These are phyloP conservation scores for Dichotomopilus funicola DNA, from an alignment of 2,329 filamentous ascomycete genomes.

Conservation along the genomic window DNA sequence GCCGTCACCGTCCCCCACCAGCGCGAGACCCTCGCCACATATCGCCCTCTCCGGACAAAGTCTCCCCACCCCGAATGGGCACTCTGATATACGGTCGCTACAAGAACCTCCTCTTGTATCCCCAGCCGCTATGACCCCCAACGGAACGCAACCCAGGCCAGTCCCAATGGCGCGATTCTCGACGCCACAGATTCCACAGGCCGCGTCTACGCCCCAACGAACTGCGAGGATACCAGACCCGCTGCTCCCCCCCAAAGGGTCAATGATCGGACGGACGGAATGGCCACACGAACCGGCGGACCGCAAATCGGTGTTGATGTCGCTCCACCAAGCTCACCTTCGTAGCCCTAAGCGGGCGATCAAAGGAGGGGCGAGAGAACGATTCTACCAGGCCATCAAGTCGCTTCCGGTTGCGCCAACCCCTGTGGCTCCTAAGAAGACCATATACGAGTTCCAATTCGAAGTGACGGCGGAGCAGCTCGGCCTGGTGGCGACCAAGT, in stretches of 20 bases:
- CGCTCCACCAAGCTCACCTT: slow-evolving; percentile 41
- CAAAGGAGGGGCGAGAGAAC: slow-evolving; percentile 24
- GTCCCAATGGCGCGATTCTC: not conserved
- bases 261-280: slow-evolving; percentile 28
- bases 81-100: slow-evolving; percentile 1
- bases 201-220: not conserved
- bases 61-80: not conserved
- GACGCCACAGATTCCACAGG: slow-evolving; percentile 1
- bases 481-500: slow-evolving; percentile 27
- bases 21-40: not conserved
- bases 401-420: slow-evolving; percentile 44
- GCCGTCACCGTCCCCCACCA: not conserved
- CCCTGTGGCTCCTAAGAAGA: slow-evolving; percentile 29
- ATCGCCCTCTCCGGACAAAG: not conserved
- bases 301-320: slow-evolving; percentile 34
- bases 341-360: slow-evolving; percentile 44
- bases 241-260: slow-evolving; percentile 23
- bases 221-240: not conserved
- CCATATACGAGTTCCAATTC: slow-evolving; percentile 43
- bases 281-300: slow-evolving; percentile 38
- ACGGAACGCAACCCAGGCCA: not conserved
- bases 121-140: too few relatives aligned
- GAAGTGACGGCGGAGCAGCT: slow-evolving; percentile 20
- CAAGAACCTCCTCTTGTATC: not conserved
- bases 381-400: slow-evolving; percentile 53